Base-by-base conservation (phyloP, 75 land plant species). In the Sequoia sempervirens region DNA sequence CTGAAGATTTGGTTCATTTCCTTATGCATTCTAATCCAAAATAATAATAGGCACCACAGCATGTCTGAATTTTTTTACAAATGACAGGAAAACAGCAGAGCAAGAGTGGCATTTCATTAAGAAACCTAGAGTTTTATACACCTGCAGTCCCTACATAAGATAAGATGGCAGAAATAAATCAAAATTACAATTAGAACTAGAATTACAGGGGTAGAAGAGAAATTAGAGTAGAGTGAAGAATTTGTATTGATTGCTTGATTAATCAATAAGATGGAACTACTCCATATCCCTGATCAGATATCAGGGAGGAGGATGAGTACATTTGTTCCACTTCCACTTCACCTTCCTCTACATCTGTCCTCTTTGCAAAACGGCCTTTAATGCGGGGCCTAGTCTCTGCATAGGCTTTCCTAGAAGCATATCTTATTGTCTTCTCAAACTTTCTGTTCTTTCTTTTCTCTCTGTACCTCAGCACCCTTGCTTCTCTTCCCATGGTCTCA, bases 361-460 rank as follows among this genome's bases (percentile, higher is more conserved):
- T 85, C 91, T 95, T 96, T 28, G 94, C 98, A 88, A 96, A 96
- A 75, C 98, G 81, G 23, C 96, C 98, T 85, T 95, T 95, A 79
- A 96, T 92, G 78, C 98, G 68, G 41, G 96, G 98, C 86, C 96
- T 82, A 30, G 91, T 94, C 89, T 96, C 98, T 4, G 98, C 96
- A 83, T 96, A 94, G 12, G 94, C 96, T 88, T 96, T 96, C 73
- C 98, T 82, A 0, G 98, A 94, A 8, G 97, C 95, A 85, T 96
- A 96, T 68, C 98, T 83, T 83, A 95, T 94, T 61, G 96, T 95
- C 94, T 95, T 95, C 92, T 92, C 97, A 86, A 94, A 95, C 91
- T 89, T 92, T 38, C 97, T 70, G 84, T 89, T 95, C 93, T 94
- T 94, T 85, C 94, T 82, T 89, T 95, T 95, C 93, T 94, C 97